phyloP scores from a whole-genome alignment of 2,329 filamentous ascomycete genomes.

The Penicillium sp. region DNA sequence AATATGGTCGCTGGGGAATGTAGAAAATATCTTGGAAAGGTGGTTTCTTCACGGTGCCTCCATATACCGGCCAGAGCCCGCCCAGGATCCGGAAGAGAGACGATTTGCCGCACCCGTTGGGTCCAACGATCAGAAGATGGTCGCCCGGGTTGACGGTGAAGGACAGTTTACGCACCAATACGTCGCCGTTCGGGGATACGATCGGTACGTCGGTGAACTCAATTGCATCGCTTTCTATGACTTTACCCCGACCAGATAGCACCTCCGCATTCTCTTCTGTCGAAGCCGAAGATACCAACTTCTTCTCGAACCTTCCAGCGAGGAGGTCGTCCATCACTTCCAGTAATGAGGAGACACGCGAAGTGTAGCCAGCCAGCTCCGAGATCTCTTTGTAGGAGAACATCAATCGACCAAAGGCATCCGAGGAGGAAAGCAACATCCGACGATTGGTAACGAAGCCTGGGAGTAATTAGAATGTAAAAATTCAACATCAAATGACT shows the following conservation, averaged over 20 bases:
- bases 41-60: conserved; percentile 87
- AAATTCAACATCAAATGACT: background rate
- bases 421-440: conserved; percentile 87
- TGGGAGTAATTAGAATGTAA: conserved; percentile 19
- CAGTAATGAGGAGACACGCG: conserved; percentile 81
- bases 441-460: conserved; percentile 91
- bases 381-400: conserved; percentile 98
- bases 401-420: conserved; percentile 94
- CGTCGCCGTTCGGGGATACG: conserved; percentile 93
- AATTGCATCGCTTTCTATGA: conserved; percentile 79
- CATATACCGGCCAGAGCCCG: conserved; percentile 96
- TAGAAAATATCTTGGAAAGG: conserved; percentile 95
- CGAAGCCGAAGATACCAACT: conserved; percentile 83
- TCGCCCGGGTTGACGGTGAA: conserved; percentile 85
- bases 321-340: conserved; percentile 94
- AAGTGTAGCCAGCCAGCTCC: conserved; percentile 92
- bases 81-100: conserved; percentile 94
- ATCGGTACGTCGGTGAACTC: conserved; percentile 89
- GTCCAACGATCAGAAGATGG: conserved; percentile 90
- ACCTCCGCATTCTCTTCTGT: conserved; percentile 80
- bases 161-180: conserved; percentile 79
- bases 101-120: conserved; percentile 96
- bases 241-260: conserved; percentile 74
- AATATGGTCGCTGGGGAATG: conserved; percentile 91
- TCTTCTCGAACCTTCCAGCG: conserved; percentile 90